A percentile compares a stretch with the other conserved stretches of the same genome.
phyloP scores from a whole-genome alignment of 345 rosid genomes.

The Citrus maxima region DNA sequence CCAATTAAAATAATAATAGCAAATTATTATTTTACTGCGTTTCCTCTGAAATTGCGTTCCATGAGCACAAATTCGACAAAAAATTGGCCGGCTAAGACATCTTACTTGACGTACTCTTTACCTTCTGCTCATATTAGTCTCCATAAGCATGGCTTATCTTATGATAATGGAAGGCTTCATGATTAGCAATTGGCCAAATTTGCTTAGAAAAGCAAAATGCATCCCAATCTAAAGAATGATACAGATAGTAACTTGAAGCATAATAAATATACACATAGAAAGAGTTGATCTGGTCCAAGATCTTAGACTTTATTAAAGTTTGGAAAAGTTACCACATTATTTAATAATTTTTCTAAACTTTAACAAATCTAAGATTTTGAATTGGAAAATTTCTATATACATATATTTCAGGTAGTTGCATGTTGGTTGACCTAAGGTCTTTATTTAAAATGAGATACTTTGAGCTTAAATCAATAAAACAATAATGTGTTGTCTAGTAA shows the following conservation, averaged over 20 bases:
- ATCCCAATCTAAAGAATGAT: not conserved
- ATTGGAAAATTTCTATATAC: not conserved
- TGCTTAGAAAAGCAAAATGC: slow-evolving; percentile 17
- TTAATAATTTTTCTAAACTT: no score
- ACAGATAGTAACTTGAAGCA: not conserved
- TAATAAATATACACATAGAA: not conserved
- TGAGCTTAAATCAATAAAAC: no score
- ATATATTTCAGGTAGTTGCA: not conserved
- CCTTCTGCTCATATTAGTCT: slow-evolving; percentile 13
- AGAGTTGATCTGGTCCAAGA: no score
- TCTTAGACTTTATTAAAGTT: no score
- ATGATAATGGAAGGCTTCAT: slow-evolving; percentile 1
- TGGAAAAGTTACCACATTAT: no score
- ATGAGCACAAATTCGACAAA: slow-evolving; percentile 44
- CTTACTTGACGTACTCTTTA: slow-evolving; percentile 47
- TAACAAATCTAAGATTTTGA: no score
- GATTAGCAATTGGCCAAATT: slow-evolving; percentile 30
- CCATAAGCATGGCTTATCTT: not conserved
- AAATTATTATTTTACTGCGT: not conserved
- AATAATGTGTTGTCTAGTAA: not conserved
- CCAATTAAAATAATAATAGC: not conserved
- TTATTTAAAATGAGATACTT: not conserved
- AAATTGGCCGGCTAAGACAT: slow-evolving; percentile 63
- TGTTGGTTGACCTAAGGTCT: not conserved
- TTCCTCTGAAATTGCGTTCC: slow-evolving; percentile 32